These are phyloP conservation scores for Cantharellus anzutake DNA, from an alignment of 768 basidiomycete species.

Conservation along the genomic window DNA sequence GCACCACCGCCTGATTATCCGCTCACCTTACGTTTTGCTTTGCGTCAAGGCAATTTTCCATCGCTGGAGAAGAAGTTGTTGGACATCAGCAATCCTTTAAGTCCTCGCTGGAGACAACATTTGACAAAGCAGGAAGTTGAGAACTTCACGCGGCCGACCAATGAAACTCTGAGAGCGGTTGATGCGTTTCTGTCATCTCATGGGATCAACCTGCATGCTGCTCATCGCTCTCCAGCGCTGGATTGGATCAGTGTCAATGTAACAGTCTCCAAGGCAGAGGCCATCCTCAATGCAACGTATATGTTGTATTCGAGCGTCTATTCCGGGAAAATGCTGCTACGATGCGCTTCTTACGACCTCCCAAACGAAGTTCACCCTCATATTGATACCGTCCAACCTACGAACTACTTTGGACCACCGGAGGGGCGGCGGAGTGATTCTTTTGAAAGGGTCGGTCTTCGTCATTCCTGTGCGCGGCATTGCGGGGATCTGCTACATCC, in stretches of 20 bases:
- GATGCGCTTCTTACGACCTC: background rate
- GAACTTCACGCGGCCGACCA: background rate
- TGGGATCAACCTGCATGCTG: background rate
- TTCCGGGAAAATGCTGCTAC: background rate
- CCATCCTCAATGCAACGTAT: constrained; percentile 33
- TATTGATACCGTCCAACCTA: constrained; percentile 3
- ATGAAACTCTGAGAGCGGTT: background rate
- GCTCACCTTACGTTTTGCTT: background rate
- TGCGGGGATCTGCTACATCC: too few relatives aligned
- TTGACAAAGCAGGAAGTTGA: background rate
- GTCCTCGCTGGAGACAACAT: background rate
- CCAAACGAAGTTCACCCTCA: background rate
- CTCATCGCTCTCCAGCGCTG: background rate
- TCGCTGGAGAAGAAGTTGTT: background rate
- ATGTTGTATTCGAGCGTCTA: background rate
- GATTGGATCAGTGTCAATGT: background rate
- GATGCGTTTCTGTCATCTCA: background rate
- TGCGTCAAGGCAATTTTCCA: background rate
- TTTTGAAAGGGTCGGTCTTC: too few relatives aligned
- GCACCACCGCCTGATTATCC: background rate
- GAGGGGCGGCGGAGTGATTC: too few relatives aligned
- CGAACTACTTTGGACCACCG: constrained; percentile 15
- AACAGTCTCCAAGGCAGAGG: background rate
- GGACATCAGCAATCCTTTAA: background rate
- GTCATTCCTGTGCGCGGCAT: too few relatives aligned